Conservation (phyloP, 2,329 filamentous ascomycete genomes). For the Ascochyta pisi region DNA sequence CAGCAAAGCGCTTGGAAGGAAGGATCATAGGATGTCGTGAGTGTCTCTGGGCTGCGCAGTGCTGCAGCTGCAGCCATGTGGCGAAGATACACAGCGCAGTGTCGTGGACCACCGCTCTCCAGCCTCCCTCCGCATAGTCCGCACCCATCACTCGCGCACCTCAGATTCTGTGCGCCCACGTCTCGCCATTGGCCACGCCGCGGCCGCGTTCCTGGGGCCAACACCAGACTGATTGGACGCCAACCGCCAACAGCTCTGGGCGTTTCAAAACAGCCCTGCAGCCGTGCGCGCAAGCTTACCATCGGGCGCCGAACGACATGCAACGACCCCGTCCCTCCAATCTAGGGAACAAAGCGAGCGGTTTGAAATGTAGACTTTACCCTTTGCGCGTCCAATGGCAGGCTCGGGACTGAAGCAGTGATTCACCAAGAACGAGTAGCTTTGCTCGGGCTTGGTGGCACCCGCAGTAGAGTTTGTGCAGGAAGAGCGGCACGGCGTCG, state of each 20-base stretch:
- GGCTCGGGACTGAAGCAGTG: conserved; percentile 4
- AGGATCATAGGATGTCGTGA: neutral
- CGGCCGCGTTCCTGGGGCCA: conserved; percentile 17
- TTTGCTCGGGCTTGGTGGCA: conserved; percentile 11
- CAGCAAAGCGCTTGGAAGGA: conserved; percentile 5
- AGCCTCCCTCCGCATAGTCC: conserved; percentile 9
- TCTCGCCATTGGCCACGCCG: conserved; percentile 16
- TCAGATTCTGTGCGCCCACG: conserved; percentile 18
- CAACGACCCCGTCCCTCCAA: conserved; percentile 13
- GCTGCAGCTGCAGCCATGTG: conserved; percentile 13
- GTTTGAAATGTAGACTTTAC: conserved; percentile 10
- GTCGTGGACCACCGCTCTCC: conserved; percentile 9
- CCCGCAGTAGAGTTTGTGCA: conserved; percentile 12
- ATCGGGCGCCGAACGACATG: conserved; percentile 21
- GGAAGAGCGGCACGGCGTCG: conserved; percentile 8
- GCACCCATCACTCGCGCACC: conserved; percentile 2
- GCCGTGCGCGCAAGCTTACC: conserved; percentile 17
- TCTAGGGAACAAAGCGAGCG: conserved; percentile 14
- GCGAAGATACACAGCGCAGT: conserved; percentile 10
- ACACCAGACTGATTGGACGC: conserved; percentile 24
- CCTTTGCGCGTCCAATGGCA: conserved; percentile 8
- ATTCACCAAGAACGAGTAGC: conserved; percentile 8
- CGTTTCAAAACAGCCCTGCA: conserved; percentile 32
- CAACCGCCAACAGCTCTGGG: conserved; percentile 21
- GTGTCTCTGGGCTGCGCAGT: neutral